Evolutionary conservation across 306 rosid genomes (phyloP).

Genomic region (Glycine latifolia): DNA sequence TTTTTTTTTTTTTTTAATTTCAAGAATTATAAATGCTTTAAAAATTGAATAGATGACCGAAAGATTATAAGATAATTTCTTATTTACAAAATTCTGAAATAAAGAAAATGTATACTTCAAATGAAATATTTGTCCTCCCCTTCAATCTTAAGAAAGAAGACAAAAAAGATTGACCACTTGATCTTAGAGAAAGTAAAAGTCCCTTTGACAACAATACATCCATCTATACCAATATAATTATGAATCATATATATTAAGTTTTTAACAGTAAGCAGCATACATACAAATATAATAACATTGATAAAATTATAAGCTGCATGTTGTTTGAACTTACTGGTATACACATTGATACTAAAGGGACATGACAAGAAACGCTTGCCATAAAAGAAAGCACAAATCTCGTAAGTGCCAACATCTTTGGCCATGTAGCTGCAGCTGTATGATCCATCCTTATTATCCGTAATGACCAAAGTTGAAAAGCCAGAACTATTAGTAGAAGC

Average conservation of each 20-base stretch:
- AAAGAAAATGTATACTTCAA: background rate
- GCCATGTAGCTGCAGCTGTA: slow-evolving; percentile 66
- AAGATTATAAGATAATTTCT: background rate
- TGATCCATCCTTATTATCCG: slow-evolving; percentile 74
- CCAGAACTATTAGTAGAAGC: slow-evolving; percentile 60
- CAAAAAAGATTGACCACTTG: background rate
- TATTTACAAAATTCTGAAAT: background rate
- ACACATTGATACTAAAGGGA: slow-evolving; percentile 78
- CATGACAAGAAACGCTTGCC: slow-evolving; percentile 60
- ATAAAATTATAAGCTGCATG: background rate
- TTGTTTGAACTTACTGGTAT: slow-evolving; percentile 64
- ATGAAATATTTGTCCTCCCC: background rate
- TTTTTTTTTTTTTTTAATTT: background rate
- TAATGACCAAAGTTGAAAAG: slow-evolving; percentile 62
- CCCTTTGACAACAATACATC: background rate
- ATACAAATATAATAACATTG: background rate
- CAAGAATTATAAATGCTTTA: background rate
- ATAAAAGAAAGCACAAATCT: slow-evolving; percentile 74
- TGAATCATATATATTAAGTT: background rate
- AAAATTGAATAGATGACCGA: background rate
- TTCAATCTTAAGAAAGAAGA: background rate
- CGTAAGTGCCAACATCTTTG: slow-evolving; percentile 74
- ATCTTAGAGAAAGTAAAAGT: background rate
- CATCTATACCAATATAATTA: background rate
- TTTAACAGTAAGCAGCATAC: background rate